Evolutionary conservation across 441 rosid genomes (phyloP).

Genomic region (Flueggea neowawraea): DNA sequence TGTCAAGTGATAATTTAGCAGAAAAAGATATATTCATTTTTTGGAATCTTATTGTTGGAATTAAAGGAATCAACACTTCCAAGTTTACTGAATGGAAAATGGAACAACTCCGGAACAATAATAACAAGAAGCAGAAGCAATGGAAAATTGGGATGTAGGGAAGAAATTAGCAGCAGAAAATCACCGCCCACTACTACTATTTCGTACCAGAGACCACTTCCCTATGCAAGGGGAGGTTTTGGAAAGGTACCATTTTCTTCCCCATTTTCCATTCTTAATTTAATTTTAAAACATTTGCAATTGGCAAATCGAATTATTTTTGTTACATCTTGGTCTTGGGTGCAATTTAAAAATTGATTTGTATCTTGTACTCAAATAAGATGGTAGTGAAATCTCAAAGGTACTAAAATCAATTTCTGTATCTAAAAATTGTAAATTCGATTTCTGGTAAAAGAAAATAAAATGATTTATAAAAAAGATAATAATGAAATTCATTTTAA

Average conservation of each 20-base stretch:
- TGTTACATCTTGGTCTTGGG: too few relatives aligned
- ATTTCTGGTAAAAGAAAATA: not conserved
- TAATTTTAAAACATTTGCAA: not conserved
- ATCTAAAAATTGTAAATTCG: too few relatives aligned
- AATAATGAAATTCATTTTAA: not conserved
- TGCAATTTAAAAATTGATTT: too few relatives aligned
- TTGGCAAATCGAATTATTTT: too few relatives aligned
- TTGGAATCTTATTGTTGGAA: too few relatives aligned
- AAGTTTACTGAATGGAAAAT: constrained; percentile 42
- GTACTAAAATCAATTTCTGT: too few relatives aligned
- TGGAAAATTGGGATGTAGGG: constrained; percentile 28
- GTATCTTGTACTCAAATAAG: too few relatives aligned
- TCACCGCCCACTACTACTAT: constrained; percentile 28
- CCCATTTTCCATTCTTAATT: not conserved
- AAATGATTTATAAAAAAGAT: too few relatives aligned
- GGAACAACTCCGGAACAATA: constrained; percentile 35
- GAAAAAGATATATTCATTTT: too few relatives aligned
- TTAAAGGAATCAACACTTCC: constrained; percentile 86
- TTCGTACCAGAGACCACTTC: constrained; percentile 58
- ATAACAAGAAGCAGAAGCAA: constrained; percentile 79
- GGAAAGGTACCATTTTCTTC: constrained; percentile 42
- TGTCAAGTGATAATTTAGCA: not conserved
- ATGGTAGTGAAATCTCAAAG: too few relatives aligned
- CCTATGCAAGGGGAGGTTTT: constrained; percentile 59
- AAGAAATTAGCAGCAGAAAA: constrained; percentile 28